Percentiles rank a stretch among this genome's conserved stretches.
phyloP scores from a whole-genome alignment of 257 asterid species.

The Handroanthus guayacan region DNA sequence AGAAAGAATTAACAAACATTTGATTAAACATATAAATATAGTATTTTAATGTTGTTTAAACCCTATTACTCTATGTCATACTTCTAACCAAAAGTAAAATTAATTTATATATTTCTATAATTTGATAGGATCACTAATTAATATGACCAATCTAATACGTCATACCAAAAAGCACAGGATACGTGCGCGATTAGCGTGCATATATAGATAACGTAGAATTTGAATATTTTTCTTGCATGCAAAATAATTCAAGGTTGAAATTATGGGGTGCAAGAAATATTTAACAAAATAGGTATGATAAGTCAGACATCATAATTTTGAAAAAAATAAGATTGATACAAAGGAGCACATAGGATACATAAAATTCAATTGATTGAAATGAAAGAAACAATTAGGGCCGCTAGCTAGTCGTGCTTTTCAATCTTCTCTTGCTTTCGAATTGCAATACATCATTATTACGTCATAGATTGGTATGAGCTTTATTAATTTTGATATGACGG shows the following conservation, averaged over 20 bases:
- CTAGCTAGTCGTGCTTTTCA: not conserved
- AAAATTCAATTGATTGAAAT: conserved; percentile 24
- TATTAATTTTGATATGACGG: not conserved
- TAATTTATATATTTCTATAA: too few relatives aligned
- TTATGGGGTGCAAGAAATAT: not conserved
- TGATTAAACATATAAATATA: too few relatives aligned
- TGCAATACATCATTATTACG: conserved; percentile 27
- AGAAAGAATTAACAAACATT: too few relatives aligned
- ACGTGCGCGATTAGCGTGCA: too few relatives aligned
- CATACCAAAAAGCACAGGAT: too few relatives aligned
- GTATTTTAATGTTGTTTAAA: too few relatives aligned
- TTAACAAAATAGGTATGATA: not conserved
- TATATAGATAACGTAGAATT: too few relatives aligned
- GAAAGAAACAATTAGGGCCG: conserved; percentile 17
- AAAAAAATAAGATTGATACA: not conserved
- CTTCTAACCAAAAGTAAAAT: too few relatives aligned
- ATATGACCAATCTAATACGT: too few relatives aligned
- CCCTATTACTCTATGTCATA: too few relatives aligned
- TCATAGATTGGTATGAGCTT: conserved; percentile 2
- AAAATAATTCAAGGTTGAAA: conserved; percentile 19
- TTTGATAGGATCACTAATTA: too few relatives aligned
- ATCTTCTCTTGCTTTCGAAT: not conserved
- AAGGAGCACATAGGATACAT: not conserved
- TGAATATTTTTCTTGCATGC: conserved; percentile 4
- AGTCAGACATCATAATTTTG: conserved; percentile 3